A percentile compares a stretch with the other conserved stretches of the same genome.
phyloP scores from a whole-genome alignment of 495 filamentous ascomycete species.

The Xylaria acuta region DNA sequence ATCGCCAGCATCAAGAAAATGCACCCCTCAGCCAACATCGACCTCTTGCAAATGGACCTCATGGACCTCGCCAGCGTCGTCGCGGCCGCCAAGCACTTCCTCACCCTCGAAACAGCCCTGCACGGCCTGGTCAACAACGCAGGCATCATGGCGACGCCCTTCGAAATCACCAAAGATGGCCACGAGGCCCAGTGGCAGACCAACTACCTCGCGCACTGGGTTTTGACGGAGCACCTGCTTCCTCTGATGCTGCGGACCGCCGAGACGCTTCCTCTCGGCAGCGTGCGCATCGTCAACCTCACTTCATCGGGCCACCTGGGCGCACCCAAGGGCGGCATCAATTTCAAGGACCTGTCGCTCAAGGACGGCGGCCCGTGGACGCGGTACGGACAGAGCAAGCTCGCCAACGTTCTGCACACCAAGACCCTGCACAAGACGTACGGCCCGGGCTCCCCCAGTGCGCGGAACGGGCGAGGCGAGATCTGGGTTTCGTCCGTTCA shows the following conservation, averaged over 20 bases:
- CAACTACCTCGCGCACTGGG: slow-evolving; percentile 54
- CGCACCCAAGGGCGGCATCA: slow-evolving; percentile 44
- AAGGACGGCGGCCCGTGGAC: slow-evolving; percentile 33
- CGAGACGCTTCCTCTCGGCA: slow-evolving; percentile 32
- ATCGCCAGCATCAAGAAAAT: slow-evolving; percentile 46
- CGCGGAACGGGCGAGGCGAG: slow-evolving; percentile 40
- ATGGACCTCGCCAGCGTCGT: slow-evolving; percentile 42
- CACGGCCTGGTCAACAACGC: slow-evolving; percentile 46
- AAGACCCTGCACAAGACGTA: slow-evolving; percentile 42
- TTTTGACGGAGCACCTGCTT: slow-evolving; percentile 50
- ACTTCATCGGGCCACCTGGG: slow-evolving; percentile 44
- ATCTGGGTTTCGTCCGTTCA: slow-evolving; percentile 51
- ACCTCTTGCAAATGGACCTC: slow-evolving; percentile 54
- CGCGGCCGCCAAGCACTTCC: slow-evolving; percentile 29
- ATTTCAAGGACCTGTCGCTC: slow-evolving; percentile 29
- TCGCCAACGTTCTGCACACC: slow-evolving; percentile 51
- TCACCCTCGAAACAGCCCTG: slow-evolving; percentile 32
- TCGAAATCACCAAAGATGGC: slow-evolving; percentile 52
- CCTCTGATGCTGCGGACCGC: slow-evolving; percentile 43
- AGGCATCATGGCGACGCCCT: slow-evolving; percentile 51
- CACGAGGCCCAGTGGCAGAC: slow-evolving; percentile 57
- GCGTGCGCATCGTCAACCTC: slow-evolving; percentile 51
- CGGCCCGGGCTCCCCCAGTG: slow-evolving; percentile 43
- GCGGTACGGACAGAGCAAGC: slow-evolving; percentile 56
- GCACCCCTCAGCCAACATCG: slow-evolving; percentile 43